A percentile compares a stretch with the other conserved stretches of the same genome.
These are phyloP conservation scores for Eudorina sp. DNA, from an alignment of 139 green algal species.

Conservation along the genomic window DNA sequence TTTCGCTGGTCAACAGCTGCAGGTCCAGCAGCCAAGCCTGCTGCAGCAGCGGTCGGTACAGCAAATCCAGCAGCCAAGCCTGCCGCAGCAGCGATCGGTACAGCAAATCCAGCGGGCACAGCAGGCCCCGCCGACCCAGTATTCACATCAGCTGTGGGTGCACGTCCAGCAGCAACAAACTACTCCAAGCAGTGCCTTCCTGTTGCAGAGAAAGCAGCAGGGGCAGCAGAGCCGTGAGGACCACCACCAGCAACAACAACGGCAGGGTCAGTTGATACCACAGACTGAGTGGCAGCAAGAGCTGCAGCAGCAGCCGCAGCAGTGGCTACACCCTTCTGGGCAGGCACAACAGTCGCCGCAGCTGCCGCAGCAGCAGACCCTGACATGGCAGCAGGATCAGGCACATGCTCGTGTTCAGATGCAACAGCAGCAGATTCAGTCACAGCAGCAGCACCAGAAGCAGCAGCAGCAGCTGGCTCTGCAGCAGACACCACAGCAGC, in stretches of 20 bases:
- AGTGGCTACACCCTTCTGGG: too few species aligned
- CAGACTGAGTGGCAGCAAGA: not conserved
- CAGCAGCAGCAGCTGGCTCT: not conserved
- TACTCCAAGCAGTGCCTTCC: too few species aligned
- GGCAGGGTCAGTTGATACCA: not conserved
- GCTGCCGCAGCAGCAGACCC: not conserved
- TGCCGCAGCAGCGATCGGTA: too few species aligned
- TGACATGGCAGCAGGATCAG: not conserved
- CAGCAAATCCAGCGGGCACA: too few species aligned
- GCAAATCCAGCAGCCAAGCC: too few species aligned
- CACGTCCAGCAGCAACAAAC: not conserved
- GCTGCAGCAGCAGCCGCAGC: not conserved
- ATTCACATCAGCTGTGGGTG: not conserved
- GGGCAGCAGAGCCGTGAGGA: too few species aligned
- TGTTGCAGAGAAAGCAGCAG: not conserved
- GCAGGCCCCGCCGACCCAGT: too few species aligned
- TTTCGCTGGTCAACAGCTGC: too few species aligned
- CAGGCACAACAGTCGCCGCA: too few species aligned
- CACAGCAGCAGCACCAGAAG: not conserved
- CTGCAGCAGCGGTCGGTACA: too few species aligned
- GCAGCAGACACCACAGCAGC: not conserved
- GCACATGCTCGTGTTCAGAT: too few species aligned
- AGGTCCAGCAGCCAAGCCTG: too few species aligned
- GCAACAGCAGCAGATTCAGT: not conserved
- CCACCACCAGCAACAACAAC: constrained; percentile 5